Percentiles rank a stretch among this genome's conserved stretches.
phyloP scores from a whole-genome alignment of 1,139 yeast genomes.

The Ogataea hybrid region DNA sequence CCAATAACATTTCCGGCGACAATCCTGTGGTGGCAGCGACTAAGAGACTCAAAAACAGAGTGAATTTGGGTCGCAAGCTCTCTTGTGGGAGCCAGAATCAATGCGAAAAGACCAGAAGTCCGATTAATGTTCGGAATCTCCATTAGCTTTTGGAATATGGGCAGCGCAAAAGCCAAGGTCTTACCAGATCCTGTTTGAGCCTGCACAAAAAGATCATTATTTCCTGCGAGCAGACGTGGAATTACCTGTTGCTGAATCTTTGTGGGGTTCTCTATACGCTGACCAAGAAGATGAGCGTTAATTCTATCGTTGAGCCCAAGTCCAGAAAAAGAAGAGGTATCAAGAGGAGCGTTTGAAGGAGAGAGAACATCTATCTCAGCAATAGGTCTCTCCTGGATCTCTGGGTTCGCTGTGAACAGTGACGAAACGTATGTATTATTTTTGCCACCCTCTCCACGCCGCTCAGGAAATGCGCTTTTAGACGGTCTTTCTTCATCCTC shows the following conservation, averaged over 20 bases:
- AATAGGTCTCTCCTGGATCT: slow-evolving; percentile 34
- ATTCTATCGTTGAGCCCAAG: slow-evolving; percentile 64
- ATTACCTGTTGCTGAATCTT: slow-evolving; percentile 79
- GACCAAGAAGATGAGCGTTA: slow-evolving; percentile 52
- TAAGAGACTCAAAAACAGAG: slow-evolving; percentile 68
- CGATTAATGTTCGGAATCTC: slow-evolving; percentile 52
- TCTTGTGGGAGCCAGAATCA: slow-evolving; percentile 88
- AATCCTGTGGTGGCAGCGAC: slow-evolving; percentile 72
- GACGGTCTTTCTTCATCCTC: not conserved
- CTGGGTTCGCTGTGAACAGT: slow-evolving; percentile 72
- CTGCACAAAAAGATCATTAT: slow-evolving; percentile 75
- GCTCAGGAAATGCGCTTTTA: slow-evolving; percentile 35
- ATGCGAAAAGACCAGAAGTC: slow-evolving; percentile 82
- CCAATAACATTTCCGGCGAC: slow-evolving; percentile 95
- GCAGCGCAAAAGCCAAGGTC: slow-evolving; percentile 80
- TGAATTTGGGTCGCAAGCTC: slow-evolving; percentile 93
- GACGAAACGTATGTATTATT: slow-evolving; percentile 75
- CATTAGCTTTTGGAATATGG: slow-evolving; percentile 75
- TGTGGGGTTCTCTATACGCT: slow-evolving; percentile 69
- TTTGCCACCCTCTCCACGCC: slow-evolving; percentile 51
- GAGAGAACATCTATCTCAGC: slow-evolving; percentile 33
- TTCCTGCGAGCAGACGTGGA: slow-evolving; percentile 58
- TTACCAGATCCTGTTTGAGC: slow-evolving; percentile 98
- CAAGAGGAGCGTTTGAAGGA: slow-evolving; percentile 89
- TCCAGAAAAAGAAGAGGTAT: slow-evolving; percentile 66